Percentiles rank a stretch among this genome's conserved stretches.
These are phyloP conservation scores for Deinandra increscens DNA, from an alignment of 129 eudicot species.

Conservation along the genomic window DNA sequence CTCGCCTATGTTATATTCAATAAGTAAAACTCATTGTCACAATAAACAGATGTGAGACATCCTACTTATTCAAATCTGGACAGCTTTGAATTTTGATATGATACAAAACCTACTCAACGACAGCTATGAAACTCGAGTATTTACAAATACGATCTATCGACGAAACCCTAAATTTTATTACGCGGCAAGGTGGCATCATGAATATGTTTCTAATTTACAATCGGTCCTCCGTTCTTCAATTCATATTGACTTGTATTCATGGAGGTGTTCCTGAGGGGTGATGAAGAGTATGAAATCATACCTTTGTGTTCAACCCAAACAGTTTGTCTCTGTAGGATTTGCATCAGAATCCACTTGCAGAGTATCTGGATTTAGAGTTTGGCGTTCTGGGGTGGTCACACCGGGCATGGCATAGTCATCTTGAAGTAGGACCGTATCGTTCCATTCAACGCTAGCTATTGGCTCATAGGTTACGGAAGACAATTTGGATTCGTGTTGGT, in stretches of 20 bases:
- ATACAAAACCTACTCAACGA: constrained; percentile 19
- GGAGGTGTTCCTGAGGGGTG: neutral
- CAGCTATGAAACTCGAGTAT: constrained; percentile 27
- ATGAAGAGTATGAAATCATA: constrained; percentile 8
- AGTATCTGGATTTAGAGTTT: constrained; percentile 52
- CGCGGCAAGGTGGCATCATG: constrained; percentile 10
- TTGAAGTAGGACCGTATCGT: constrained; percentile 40
- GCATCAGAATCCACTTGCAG: constrained; percentile 36
- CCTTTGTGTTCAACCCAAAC: constrained; percentile 15
- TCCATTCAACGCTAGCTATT: constrained; percentile 73
- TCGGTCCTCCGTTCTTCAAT: neutral
- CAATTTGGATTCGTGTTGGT: neutral
- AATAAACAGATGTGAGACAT: neutral
- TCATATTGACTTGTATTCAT: neutral
- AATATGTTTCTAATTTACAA: constrained; percentile 33
- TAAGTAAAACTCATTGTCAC: neutral
- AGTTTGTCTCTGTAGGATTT: constrained; percentile 35
- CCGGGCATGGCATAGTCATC: constrained; percentile 40
- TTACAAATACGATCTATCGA: constrained; percentile 26
- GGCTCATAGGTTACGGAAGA: constrained; percentile 40
- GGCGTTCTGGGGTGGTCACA: constrained; percentile 48
- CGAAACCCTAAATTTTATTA: constrained; percentile 21
- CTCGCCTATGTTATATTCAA: neutral
- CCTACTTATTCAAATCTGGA: neutral
- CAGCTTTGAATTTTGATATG: neutral